Evolutionary conservation across 192 early-diverging fungal species (phyloP).

Genomic region (Glomus cerebriforme): DNA sequence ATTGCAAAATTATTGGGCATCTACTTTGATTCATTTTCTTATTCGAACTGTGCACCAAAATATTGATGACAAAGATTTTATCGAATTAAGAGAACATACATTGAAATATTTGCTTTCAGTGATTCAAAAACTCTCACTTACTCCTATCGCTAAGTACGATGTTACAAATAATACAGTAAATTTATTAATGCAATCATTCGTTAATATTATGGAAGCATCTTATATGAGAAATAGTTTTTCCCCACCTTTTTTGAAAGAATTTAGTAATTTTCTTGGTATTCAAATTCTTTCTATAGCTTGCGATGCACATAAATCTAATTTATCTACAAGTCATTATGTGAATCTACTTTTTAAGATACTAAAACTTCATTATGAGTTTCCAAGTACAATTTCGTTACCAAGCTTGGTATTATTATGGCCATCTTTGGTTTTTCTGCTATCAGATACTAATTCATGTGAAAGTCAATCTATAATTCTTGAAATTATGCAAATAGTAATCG

Average conservation of each 20-base stretch:
- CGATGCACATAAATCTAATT: not conserved
- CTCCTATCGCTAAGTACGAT: not conserved
- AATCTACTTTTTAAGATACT: not conserved
- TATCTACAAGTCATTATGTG: slow-evolving; percentile 7
- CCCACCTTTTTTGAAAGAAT: slow-evolving; percentile 1
- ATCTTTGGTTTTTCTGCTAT: slow-evolving; percentile 45
- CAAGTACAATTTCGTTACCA: not conserved
- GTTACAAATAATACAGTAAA: not conserved
- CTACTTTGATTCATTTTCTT: not conserved
- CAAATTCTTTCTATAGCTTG: slow-evolving; percentile 24
- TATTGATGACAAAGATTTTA: not conserved
- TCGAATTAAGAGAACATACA: not conserved
- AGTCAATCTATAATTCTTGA: slow-evolving; percentile 45
- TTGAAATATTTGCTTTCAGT: slow-evolving; percentile 18
- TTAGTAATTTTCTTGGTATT: not conserved
- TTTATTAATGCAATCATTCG: slow-evolving; percentile 17
- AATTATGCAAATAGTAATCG: slow-evolving; percentile 34
- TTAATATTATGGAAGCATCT: not conserved
- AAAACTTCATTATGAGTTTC: not conserved
- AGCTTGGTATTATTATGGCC: slow-evolving; percentile 39
- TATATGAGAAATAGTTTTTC: not conserved
- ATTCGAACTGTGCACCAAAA: not conserved
- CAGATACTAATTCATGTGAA: slow-evolving; percentile 48
- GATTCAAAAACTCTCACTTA: not conserved
- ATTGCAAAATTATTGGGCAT: not conserved